A percentile compares a stretch with the other conserved stretches of the same genome.
These are phyloP conservation scores for Pelargonium myrrhifolium DNA, from an alignment of 441 rosid species.

Conservation along the genomic window DNA sequence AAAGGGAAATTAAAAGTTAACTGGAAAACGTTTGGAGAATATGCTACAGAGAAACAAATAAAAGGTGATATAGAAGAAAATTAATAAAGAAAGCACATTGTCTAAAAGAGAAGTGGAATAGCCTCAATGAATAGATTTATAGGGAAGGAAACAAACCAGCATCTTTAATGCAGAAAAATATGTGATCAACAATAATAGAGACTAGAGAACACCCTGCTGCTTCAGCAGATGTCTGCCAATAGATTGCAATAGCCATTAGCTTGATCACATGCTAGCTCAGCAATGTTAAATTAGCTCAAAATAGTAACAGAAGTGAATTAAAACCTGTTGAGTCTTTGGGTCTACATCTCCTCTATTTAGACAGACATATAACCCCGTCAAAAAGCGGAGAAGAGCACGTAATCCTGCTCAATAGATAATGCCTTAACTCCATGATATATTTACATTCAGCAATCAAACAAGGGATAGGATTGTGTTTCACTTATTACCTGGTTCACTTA, in stretches of 20 bases:
- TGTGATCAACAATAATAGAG: constrained; percentile 89
- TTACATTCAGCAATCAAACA: constrained; percentile 12
- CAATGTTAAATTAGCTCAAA: background rate
- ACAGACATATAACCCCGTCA: constrained; percentile 85
- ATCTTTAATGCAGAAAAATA: constrained; percentile 91
- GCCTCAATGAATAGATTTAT: background rate
- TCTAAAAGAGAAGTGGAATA: background rate
- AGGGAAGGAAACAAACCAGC: constrained; percentile 51
- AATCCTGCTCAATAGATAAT: constrained; percentile 50
- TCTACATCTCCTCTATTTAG: constrained; percentile 93
- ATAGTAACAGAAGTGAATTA: constrained; percentile 7
- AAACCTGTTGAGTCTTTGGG: constrained; percentile 81
- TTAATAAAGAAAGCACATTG: background rate
- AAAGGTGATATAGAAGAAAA: background rate
- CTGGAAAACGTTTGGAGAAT: constrained; percentile 4
- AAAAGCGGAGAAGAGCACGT: constrained; percentile 95
- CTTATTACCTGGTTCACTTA: constrained; percentile 89
- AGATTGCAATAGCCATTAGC: constrained; percentile 7
- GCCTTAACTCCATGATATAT: constrained; percentile 4
- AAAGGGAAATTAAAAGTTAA: background rate
- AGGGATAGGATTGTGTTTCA: constrained; percentile 11
- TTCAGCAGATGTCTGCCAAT: constrained; percentile 62
- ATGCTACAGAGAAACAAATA: constrained; percentile 1
- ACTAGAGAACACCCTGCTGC: constrained; percentile 89
- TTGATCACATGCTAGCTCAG: constrained; percentile 7